Percentiles rank a stretch among this genome's conserved stretches.
These are phyloP conservation scores for Myriosclerotinia duriaeana DNA, from an alignment of 2,329 filamentous ascomycete genomes.

Conservation along the genomic window DNA sequence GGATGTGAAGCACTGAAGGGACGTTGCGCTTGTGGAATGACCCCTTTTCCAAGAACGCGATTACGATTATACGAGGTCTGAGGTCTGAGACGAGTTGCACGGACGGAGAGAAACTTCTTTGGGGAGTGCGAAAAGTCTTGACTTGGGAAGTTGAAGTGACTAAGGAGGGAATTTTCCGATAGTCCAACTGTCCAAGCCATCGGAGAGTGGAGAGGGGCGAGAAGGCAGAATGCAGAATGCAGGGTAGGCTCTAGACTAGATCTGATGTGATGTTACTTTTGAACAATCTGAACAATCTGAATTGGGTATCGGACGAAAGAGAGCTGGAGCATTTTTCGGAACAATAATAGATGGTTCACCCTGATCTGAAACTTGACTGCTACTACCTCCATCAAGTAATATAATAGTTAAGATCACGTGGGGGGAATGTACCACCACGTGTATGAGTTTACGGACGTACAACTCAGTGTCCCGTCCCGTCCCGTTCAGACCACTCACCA, in stretches of 20 bases:
- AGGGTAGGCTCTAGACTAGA: neutral
- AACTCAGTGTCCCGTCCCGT: neutral
- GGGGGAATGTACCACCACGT: neutral
- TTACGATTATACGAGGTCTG: neutral
- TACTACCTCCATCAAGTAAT: neutral
- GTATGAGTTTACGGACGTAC: neutral
- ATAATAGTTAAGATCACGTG: neutral
- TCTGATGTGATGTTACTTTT: too few species aligned
- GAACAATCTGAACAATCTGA: neutral
- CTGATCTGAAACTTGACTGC: neutral
- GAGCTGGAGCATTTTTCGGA: neutral
- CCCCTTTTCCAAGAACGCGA: neutral
- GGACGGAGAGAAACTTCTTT: neutral
- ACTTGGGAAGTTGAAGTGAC: neutral
- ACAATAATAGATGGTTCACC: neutral
- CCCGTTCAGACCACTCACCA: too few species aligned
- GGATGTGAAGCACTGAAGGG: neutral
- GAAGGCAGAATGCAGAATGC: neutral
- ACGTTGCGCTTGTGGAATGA: too few species aligned
- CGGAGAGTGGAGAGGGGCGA: neutral
- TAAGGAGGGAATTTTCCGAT: neutral
- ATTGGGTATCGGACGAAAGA: neutral
- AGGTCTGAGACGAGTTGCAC: too few species aligned
- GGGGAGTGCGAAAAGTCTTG: neutral
- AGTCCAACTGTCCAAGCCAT: conserved; percentile 1